Base-by-base conservation (phyloP, 2,329 filamentous ascomycete species). In the Ceratocystis alfenasii region DNA sequence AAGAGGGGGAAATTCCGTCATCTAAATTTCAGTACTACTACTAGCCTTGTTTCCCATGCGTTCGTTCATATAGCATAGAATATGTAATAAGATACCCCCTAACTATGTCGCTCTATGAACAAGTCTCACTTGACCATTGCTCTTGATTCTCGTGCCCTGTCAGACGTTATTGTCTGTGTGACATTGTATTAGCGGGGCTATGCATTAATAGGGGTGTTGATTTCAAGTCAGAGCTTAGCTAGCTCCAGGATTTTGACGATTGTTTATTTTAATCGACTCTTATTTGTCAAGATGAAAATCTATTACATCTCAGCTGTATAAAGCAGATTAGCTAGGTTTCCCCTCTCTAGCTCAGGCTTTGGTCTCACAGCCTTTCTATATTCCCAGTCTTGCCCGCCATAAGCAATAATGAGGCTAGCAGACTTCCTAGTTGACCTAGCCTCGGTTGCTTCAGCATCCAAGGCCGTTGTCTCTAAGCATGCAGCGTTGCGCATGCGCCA, bases 361-460 rank as follows among this genome's bases (percentile, higher is more conserved):
- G 30, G 25, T 59, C 12, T 36, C 33, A 15, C 17, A n/a, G 12
- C n/a, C 55, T 30, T 12, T 33, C 10, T 30, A 8, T n/a, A 36
- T 28, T 8, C 25, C 3, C 17, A 7, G 55, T 5, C 28, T n/a
- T 59, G 30, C 28, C 12, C 25, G 8, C 15, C 28, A 53, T 30
- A 36, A 4, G 55, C 30, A 36, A 41, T n/a, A 20, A 85, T 85
- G 83, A 77, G 82, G 74, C 78, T 84, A 80, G 83, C 81, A 76
- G 86, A 83, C 76, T 83, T 80, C 72, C 77, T 80, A 69, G 78
- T 91, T 73, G 89, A 92, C 77, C 78, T 88, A 71, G 84, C 86
- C 70, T 83, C 86, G 68, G 79, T 92, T 69, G 79, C 87, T 74
- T 84, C 81, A 78, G 88, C 85, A 73, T 87, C 87, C 63, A 83